A percentile compares a stretch with the other conserved stretches of the same genome.
Conservation (phyloP, 2,329 filamentous ascomycete species). For the Colletotrichum tanaceti region DNA sequence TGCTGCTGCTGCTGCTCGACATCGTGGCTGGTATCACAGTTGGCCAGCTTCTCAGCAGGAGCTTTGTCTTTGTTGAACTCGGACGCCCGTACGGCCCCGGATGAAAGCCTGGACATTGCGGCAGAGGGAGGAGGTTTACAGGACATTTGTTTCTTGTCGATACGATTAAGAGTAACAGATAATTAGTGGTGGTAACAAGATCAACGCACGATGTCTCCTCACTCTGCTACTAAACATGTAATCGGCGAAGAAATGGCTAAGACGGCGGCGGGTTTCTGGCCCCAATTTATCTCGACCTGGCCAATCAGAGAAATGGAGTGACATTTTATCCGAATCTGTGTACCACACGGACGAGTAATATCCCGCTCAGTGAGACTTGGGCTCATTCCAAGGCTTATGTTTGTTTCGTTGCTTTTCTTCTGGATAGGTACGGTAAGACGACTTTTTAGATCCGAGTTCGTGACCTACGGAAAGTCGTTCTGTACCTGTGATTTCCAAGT, state of each 20-base stretch:
- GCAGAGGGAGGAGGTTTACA: neutral
- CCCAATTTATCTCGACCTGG: neutral
- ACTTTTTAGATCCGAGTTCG: neutral
- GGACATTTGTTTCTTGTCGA: neutral
- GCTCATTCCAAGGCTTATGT: neutral
- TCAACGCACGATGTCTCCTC: neutral
- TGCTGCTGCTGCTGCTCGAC: conserved; percentile 30
- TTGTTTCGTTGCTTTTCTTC: neutral
- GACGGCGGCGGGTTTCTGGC: neutral
- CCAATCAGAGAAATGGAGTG: conserved; percentile 36
- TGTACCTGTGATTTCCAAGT: neutral
- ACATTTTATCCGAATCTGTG: conserved; percentile 27
- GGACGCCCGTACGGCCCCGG: too few species aligned
- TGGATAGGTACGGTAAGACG: neutral
- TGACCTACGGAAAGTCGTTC: too few species aligned
- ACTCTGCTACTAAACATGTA: neutral
- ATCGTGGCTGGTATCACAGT: conserved; percentile 10
- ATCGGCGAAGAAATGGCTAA: neutral
- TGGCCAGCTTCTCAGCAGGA: neutral
- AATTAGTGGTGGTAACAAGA: neutral
- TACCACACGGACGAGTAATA: neutral
- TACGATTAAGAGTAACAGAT: neutral
- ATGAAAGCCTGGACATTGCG: conserved; percentile 2
- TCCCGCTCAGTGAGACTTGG: neutral
- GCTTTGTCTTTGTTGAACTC: neutral